Evolutionary conservation across 2,329 filamentous ascomycete species (phyloP).

Genomic region (Ascochyta koolunga): DNA sequence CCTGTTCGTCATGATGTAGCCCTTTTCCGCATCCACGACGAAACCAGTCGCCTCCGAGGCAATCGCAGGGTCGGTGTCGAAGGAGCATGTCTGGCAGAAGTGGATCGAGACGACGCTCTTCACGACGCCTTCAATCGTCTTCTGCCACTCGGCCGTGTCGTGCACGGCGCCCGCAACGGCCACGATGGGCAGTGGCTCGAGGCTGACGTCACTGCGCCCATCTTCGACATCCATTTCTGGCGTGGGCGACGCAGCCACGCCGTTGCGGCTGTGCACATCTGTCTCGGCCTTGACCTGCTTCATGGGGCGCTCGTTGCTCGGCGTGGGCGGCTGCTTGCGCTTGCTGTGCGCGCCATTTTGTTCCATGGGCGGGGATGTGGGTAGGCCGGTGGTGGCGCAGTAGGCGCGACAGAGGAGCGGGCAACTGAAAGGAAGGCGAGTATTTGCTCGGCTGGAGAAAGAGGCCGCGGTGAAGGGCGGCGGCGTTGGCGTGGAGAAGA

Average conservation of each 20-base stretch:
- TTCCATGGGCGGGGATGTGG: conserved; percentile 51
- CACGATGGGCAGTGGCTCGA: conserved; percentile 47
- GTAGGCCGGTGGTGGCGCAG: conserved; percentile 1
- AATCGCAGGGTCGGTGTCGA: conserved; percentile 94
- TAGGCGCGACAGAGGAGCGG: conserved; percentile 5
- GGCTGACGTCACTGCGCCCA: conserved; percentile 45
- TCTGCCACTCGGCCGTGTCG: conserved; percentile 89
- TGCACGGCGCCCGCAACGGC: conserved; percentile 49
- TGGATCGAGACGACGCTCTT: conserved; percentile 97
- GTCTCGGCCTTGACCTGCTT: conserved; percentile 61
- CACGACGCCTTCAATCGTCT: conserved; percentile 91
- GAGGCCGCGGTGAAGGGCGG: conserved; percentile 17
- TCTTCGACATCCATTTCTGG: conserved; percentile 44
- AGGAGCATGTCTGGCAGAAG: conserved; percentile 97
- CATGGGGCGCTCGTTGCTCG: conserved; percentile 57
- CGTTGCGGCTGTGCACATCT: conserved; percentile 49
- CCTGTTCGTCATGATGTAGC: conserved; percentile 65
- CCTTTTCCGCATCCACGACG: conserved; percentile 91
- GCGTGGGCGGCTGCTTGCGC: conserved; percentile 59
- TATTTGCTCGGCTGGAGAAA: conserved; percentile 9
- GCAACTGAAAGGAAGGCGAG: conserved; percentile 4
- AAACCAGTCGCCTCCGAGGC: conserved; percentile 97
- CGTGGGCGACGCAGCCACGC: conserved; percentile 28
- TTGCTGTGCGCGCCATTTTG: conserved; percentile 58
- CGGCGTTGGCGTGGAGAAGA: conserved; percentile 25